phyloP scores from a whole-genome alignment of 345 rosid genomes.

The Melaleuca alternifolia region DNA sequence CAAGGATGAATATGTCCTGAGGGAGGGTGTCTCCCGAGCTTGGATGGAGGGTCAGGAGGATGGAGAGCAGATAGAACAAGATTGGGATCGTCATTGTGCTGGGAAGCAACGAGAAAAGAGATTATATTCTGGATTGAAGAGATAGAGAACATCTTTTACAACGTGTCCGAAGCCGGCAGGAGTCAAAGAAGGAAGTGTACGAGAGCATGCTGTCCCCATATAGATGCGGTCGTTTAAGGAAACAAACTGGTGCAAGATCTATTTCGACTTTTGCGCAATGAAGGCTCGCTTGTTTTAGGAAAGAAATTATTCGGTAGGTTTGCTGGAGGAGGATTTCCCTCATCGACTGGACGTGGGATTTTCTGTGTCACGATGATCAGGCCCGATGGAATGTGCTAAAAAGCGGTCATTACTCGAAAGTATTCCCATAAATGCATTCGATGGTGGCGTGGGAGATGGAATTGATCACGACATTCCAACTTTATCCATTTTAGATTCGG shows the following conservation, averaged over 20 bases:
- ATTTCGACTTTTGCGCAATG: background rate
- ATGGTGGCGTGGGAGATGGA: background rate
- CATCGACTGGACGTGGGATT: too few species aligned
- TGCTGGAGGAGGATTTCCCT: background rate
- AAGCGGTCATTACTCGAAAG: too few species aligned
- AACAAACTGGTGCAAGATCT: background rate
- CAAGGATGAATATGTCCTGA: slow-evolving; percentile 25
- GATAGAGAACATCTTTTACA: background rate
- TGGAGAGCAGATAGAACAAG: background rate
- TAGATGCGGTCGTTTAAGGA: background rate
- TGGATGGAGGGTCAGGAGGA: background rate
- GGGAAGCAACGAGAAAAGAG: background rate
- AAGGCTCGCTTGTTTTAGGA: background rate
- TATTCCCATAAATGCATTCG: background rate
- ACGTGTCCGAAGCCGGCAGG: background rate
- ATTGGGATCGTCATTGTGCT: background rate
- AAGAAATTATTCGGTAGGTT: background rate
- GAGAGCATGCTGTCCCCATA: background rate
- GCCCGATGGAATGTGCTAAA: too few species aligned
- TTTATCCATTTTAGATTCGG: background rate
- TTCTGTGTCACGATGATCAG: too few species aligned
- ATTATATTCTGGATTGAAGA: background rate
- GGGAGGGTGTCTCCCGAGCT: background rate
- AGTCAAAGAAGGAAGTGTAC: background rate
- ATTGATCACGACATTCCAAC: background rate